Percentiles rank a stretch among this genome's conserved stretches.
These are phyloP conservation scores for Neurospora sp. DNA, from an alignment of 495 filamentous ascomycete species.

Conservation along the genomic window DNA sequence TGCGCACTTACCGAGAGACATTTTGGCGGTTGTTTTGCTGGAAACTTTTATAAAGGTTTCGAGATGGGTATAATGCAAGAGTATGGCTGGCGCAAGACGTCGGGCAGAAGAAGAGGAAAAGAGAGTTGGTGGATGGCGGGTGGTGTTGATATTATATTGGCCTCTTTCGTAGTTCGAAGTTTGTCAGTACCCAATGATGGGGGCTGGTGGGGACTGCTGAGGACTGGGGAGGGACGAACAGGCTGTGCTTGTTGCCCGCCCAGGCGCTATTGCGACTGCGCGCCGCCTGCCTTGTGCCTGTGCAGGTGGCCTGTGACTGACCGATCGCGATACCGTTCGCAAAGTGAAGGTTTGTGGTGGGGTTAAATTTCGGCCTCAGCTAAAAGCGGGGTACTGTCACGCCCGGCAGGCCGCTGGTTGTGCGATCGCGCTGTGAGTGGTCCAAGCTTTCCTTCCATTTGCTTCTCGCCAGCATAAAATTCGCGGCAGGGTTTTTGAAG, in stretches of 20 bases:
- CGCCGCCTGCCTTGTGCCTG: background rate
- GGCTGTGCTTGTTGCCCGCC: background rate
- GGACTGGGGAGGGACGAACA: background rate
- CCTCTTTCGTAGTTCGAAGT: conserved; percentile 7
- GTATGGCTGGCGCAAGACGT: background rate
- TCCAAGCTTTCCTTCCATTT: background rate
- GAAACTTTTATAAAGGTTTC: background rate
- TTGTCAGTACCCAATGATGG: conserved; percentile 17
- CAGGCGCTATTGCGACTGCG: background rate
- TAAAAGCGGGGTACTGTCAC: background rate
- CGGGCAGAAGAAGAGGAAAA: background rate
- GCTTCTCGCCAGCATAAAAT: conserved; percentile 4
- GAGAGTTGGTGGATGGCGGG: background rate
- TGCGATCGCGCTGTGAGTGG: background rate
- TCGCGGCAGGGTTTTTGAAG: background rate
- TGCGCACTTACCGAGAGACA: background rate
- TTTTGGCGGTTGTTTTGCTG: conserved; percentile 7
- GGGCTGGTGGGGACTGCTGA: background rate
- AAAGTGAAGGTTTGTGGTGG: conserved; percentile 9
- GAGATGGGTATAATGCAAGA: background rate
- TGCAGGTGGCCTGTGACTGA: background rate
- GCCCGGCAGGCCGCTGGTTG: background rate
- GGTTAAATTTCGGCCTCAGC: conserved; percentile 15
- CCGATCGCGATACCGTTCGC: conserved; percentile 1
- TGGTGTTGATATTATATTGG: conserved; percentile 1